Conservation (phyloP, 2,329 filamentous ascomycete genomes). For the Neopestalotiopsis clavispora region DNA sequence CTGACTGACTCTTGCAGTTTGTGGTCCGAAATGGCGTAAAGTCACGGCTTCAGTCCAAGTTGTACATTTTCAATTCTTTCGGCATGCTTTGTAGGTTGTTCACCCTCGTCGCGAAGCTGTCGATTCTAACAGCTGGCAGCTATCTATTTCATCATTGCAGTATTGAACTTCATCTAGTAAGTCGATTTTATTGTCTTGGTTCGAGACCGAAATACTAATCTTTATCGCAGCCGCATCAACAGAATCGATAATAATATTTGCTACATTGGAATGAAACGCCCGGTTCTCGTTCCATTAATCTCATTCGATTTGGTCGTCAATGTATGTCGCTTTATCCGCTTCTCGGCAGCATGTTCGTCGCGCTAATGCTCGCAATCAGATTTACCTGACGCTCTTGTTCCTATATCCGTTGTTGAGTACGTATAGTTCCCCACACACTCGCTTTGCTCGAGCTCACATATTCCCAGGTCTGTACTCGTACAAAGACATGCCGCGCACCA, state of each 20-base stretch:
- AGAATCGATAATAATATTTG: slow-evolving; percentile 60
- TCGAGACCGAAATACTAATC: neutral
- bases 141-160: slow-evolving; percentile 50
- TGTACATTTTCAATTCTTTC: slow-evolving; percentile 67
- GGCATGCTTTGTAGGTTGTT: slow-evolving; percentile 53
- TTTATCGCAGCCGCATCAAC: slow-evolving; percentile 54
- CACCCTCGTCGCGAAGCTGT: no score
- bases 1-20: slow-evolving; percentile 42
- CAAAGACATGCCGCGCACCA: slow-evolving; percentile 48
- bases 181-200: neutral
- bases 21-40: slow-evolving; percentile 60
- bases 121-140: slow-evolving; percentile 27
- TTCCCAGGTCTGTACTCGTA: slow-evolving; percentile 58
- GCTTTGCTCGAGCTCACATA: neutral
- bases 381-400: slow-evolving; percentile 67
- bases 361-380: slow-evolving; percentile 29
- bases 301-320: slow-evolving; percentile 65
- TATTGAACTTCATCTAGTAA: slow-evolving; percentile 66
- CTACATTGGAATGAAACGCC: slow-evolving; percentile 64
- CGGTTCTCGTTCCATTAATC: slow-evolving; percentile 66
- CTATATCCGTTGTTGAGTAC: slow-evolving; percentile 62
- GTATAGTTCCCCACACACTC: slow-evolving; percentile 21
- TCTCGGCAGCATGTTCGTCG: neutral
- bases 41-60: slow-evolving; percentile 56
- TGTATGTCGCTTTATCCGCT: slow-evolving; percentile 31